Evolutionary conservation across 2,329 filamentous ascomycete species (phyloP).

Genomic region (Xylaria sp.): DNA sequence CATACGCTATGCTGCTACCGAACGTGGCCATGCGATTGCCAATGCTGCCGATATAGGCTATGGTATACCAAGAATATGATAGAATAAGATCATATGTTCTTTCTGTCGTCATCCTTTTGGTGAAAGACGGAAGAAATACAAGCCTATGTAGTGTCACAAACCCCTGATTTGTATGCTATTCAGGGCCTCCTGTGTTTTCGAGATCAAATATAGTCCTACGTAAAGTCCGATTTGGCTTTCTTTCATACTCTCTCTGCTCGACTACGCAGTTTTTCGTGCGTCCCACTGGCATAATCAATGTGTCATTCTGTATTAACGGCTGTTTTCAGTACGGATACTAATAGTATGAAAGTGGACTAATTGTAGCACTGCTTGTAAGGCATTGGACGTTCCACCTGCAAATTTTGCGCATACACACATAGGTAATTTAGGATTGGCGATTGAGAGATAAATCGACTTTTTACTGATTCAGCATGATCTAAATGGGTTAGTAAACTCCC

Average conservation of each 20-base stretch:
- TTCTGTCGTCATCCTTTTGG: neutral
- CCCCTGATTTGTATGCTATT: neutral
- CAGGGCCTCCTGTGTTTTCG: neutral
- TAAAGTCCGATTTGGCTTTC: neutral
- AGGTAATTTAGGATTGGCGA: neutral
- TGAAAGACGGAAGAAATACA: too few relatives aligned
- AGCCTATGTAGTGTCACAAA: neutral
- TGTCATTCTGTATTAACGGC: neutral
- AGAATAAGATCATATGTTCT: neutral
- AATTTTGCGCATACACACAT: neutral
- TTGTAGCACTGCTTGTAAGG: neutral
- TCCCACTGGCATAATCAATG: neutral
- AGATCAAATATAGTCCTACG: neutral
- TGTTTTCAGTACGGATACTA: neutral
- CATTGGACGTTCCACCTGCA: neutral
- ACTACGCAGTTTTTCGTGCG: neutral
- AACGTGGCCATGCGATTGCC: slow-evolving; percentile 14
- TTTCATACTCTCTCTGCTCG: neutral
- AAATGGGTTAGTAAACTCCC: neutral
- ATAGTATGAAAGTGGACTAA: neutral
- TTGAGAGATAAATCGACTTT: neutral
- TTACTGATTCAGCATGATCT: neutral
- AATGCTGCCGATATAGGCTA: neutral
- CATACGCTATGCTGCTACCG: neutral
- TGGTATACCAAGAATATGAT: slow-evolving; percentile 5